These are phyloP conservation scores for Hanseniaspora vineae DNA, from an alignment of 805 yeast species.

Conservation along the genomic window DNA sequence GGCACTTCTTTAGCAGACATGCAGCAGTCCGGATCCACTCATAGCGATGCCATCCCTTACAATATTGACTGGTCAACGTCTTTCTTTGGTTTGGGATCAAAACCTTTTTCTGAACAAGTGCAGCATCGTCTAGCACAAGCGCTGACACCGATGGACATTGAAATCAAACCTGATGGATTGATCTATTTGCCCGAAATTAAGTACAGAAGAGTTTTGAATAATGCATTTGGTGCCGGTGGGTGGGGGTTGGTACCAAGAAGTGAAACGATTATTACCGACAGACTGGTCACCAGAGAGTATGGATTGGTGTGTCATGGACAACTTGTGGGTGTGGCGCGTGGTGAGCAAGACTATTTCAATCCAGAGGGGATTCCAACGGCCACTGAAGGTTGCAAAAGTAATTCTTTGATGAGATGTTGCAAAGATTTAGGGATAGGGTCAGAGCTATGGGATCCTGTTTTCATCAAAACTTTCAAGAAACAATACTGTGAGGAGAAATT, in stretches of 20 bases:
- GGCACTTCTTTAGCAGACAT: neutral
- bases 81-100: constrained; percentile 72
- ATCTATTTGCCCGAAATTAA: constrained; percentile 90
- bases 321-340: constrained; percentile 82
- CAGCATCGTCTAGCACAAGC: constrained; percentile 50
- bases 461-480: constrained; percentile 57
- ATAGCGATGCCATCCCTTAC: neutral
- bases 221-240: constrained; percentile 96
- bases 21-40: neutral
- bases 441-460: constrained; percentile 94
- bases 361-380: constrained; percentile 88
- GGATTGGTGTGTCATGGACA: constrained; percentile 80
- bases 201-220: constrained; percentile 77
- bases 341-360: constrained; percentile 86
- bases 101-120: constrained; percentile 54
- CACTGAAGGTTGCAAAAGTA: constrained; percentile 92
- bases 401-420: constrained; percentile 95
- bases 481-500: constrained; percentile 66
- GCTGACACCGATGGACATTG: constrained; percentile 62
- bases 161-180: constrained; percentile 91
- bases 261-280: constrained; percentile 63
- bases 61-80: constrained; percentile 69
- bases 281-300: constrained; percentile 76
- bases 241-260: constrained; percentile 97
- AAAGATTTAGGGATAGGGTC: constrained; percentile 95